Evolutionary conservation across 495 filamentous ascomycete species (phyloP), one percentile per base, ranked within the genome.

Genomic region (Penicillium fimorum): DNA sequence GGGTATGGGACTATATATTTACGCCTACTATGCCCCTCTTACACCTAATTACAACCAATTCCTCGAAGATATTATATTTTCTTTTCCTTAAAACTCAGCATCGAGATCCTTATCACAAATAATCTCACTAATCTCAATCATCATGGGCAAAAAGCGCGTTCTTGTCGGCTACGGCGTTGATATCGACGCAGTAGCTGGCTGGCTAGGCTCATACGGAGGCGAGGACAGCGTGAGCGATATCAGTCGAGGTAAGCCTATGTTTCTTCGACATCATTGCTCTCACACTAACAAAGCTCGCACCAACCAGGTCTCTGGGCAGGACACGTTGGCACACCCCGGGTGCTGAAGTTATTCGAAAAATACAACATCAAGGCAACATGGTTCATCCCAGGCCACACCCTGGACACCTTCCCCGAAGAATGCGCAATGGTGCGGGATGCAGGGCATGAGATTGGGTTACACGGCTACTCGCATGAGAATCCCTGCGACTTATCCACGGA

Each of bases 381-480:
- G 85, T 92, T 92, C 64, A 91, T 92, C 46, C 88, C 88, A 0
- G 88, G 88, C 0, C 88, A 92, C 66, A 87, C 84, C 0, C 76
- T 92, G 15, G 88, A 91, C 62, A 89, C 79, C 11, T 92, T 92
- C 60, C 88, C 88, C 0, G 86, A 90, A 64, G 86, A 90, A 88
- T 86, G 66, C 4, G 81, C 84, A 66, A 37, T 37, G 33, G 79
- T 91, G 18, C 77, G 85, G n/a, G 89, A 91, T 55, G 76, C 81
- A 4, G 88, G 88, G 0, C 88, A 91, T 62, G 88, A 92, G 66
- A 91, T 92, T 54, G 88, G 88, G 8, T 78, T 87, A 0, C 85
- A 88, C 56, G 85, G 85, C 0, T 88, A 92, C 62, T 84, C 82
- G 3, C 88, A 92, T 60, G 88, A 92, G 67, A 91, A 90, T 53